Conservation (phyloP, 805 yeast species). For the Monosporozyma solicola region DNA sequence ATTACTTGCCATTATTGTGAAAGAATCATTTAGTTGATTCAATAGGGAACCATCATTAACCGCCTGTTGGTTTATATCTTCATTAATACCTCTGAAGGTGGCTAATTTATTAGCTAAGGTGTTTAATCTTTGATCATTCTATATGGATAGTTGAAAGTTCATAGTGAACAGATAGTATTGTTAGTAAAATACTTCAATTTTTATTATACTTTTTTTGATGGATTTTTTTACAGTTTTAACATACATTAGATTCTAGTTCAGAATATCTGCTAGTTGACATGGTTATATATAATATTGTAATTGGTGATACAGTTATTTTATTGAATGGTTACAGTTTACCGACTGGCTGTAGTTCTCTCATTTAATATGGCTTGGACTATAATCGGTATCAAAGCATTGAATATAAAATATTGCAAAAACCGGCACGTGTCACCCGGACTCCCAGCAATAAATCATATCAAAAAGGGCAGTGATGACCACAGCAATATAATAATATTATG, state of each 20-base stretch:
- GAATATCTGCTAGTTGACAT: conserved; percentile 29
- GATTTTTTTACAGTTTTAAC: neutral
- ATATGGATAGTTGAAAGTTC: conserved; percentile 2
- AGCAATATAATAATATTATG: too few relatives aligned
- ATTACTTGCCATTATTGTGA: conserved; percentile 39
- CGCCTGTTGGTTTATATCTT: conserved; percentile 60
- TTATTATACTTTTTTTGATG: too few relatives aligned
- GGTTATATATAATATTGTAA: neutral
- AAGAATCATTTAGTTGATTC: conserved; percentile 39
- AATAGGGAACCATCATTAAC: conserved; percentile 40
- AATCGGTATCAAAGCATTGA: neutral
- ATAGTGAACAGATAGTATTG: neutral
- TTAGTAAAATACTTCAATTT: neutral
- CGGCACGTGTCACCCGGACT: neutral
- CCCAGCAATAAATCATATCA: neutral
- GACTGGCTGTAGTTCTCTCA: neutral
- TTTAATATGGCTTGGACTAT: neutral
- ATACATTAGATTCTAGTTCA: conserved; percentile 22
- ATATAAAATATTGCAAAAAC: neutral
- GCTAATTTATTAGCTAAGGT: conserved; percentile 58
- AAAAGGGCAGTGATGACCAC: too few relatives aligned
- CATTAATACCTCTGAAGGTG: conserved; percentile 53
- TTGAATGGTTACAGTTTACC: neutral
- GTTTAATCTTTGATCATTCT: conserved; percentile 58
- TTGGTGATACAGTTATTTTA: neutral